These are phyloP conservation scores for Exutisphaerella laricina DNA, from an alignment of 2,329 filamentous ascomycete genomes.

Conservation along the genomic window DNA sequence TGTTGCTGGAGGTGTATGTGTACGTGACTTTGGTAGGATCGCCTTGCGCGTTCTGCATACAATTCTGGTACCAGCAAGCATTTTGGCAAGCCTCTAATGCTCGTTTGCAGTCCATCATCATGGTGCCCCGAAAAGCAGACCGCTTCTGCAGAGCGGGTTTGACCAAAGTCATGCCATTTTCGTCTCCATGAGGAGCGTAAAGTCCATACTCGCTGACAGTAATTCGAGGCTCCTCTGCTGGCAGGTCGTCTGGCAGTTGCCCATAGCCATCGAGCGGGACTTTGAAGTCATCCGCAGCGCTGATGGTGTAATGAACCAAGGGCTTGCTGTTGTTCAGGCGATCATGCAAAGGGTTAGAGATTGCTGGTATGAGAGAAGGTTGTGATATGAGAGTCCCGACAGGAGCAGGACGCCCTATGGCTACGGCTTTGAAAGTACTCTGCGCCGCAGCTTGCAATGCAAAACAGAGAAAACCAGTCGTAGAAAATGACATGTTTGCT, in stretches of 20 bases:
- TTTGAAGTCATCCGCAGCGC: no score
- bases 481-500: neutral
- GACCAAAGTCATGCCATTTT: slow-evolving; percentile 6
- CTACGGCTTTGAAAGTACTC: neutral
- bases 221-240: no score
- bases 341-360: no score
- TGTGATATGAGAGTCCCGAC: neutral
- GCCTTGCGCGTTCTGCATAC: slow-evolving; percentile 6
- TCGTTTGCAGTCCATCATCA: slow-evolving; percentile 12
- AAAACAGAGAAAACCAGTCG: neutral
- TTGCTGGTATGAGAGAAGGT: neutral
- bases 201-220: slow-evolving; percentile 1
- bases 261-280: no score
- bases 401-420: neutral
- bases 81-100: slow-evolving; percentile 11
- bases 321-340: no score
- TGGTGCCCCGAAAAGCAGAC: slow-evolving; percentile 10
- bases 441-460: neutral
- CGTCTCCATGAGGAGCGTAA: slow-evolving; percentile 3
- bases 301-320: no score
- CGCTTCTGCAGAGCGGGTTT: slow-evolving; percentile 4
- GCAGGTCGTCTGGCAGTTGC: no score
- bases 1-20: slow-evolving; percentile 3
- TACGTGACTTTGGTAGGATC: slow-evolving; percentile 6
- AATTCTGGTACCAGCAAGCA: slow-evolving; percentile 14